Percentiles rank a stretch among this genome's conserved stretches.
Evolutionary conservation across 1,139 yeast genomes (phyloP).

Genomic region (Spencermartinsiella ligniputridi): DNA sequence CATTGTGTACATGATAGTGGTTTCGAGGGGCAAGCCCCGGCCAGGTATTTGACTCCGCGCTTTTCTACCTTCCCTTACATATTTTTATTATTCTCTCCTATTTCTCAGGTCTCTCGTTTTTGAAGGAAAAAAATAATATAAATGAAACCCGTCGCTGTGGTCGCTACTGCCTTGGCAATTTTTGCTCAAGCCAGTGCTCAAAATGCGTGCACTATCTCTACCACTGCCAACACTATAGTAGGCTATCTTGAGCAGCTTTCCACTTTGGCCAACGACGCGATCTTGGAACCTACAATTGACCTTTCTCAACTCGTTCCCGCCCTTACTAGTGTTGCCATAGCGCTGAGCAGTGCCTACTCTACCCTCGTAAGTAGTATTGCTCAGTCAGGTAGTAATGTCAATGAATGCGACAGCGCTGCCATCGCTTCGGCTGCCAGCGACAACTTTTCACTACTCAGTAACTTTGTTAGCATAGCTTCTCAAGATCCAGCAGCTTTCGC

Average conservation of each 20-base stretch:
- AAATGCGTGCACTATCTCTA: slow-evolving; percentile 6
- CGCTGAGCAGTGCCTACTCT: too few species aligned
- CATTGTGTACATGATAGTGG: too few species aligned
- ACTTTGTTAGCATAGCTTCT: slow-evolving; percentile 12
- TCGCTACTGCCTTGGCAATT: background rate
- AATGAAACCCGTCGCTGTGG: too few species aligned
- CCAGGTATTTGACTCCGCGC: too few species aligned
- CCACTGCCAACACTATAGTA: slow-evolving; percentile 12
- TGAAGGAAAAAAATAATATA: too few species aligned
- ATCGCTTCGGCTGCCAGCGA: slow-evolving; percentile 11
- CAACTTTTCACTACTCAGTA: slow-evolving; percentile 11
- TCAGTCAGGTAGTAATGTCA: slow-evolving; percentile 8
- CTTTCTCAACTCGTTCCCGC: slow-evolving; percentile 12
- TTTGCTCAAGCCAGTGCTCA: background rate
- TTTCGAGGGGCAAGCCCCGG: too few species aligned
- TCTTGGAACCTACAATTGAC: slow-evolving; percentile 14
- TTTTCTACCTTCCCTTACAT: too few species aligned
- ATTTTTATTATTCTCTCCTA: too few species aligned
- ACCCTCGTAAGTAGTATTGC: slow-evolving; percentile 12
- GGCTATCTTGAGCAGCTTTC: slow-evolving; percentile 13
- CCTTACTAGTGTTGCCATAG: slow-evolving; percentile 12
- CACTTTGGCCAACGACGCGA: slow-evolving; percentile 14
- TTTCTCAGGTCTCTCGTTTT: too few species aligned
- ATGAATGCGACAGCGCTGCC: slow-evolving; percentile 12
- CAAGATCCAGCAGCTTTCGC: too few species aligned